Evolutionary conservation across 768 basidiomycete genomes (phyloP).

Genomic region (Coprinopsis strossmayeri): DNA sequence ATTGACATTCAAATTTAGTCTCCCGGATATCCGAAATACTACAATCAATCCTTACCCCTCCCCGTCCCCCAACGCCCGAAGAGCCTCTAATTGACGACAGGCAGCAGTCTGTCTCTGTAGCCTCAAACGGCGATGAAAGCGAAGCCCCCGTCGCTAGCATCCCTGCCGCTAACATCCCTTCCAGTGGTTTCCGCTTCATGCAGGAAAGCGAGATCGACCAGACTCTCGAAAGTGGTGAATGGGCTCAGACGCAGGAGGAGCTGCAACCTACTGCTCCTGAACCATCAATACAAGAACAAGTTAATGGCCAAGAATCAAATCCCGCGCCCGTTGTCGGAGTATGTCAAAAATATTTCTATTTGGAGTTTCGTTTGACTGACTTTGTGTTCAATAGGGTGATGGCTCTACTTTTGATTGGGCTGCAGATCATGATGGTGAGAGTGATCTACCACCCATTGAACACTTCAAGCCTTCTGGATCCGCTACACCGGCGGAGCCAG

Average conservation of each 20-base stretch:
- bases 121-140: constrained; percentile 13
- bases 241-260: constrained; percentile 44
- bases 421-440: constrained; percentile 69
- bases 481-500: constrained; percentile 49
- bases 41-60: constrained; percentile 46
- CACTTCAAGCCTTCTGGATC: constrained; percentile 71
- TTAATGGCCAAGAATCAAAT: constrained; percentile 25
- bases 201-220: constrained; percentile 74
- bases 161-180: constrained; percentile 28
- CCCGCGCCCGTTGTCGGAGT: constrained; percentile 12
- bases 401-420: constrained; percentile 70
- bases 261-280: constrained; percentile 22
- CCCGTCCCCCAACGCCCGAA: constrained; percentile 33
- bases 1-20: constrained; percentile 33
- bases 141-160: constrained; percentile 34
- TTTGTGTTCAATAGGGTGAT: constrained; percentile 10
- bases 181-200: constrained; percentile 72
- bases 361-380: too few species aligned
- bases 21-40: constrained; percentile 54
- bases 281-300: constrained; percentile 8
- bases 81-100: constrained; percentile 25
- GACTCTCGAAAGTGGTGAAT: constrained; percentile 47
- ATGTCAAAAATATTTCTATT: not conserved
- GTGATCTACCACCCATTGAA: constrained; percentile 70
- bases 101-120: constrained; percentile 16